Base-by-base conservation (phyloP, 1,139 yeast genomes). In the Entelexis sorbosivorans region DNA sequence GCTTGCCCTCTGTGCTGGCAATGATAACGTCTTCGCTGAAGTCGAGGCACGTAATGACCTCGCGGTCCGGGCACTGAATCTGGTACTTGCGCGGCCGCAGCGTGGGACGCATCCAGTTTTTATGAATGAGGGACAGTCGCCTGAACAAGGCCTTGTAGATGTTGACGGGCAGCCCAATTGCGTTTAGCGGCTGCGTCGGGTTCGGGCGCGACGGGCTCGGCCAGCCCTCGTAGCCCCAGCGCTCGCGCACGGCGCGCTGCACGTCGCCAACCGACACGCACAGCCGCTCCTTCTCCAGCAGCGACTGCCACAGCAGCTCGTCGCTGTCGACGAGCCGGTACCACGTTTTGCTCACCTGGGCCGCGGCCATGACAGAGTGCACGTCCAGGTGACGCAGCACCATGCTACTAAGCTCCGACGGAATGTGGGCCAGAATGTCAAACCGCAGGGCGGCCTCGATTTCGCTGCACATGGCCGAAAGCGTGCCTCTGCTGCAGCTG, bases 11-110 rank as follows among this genome's bases (percentile, higher is more conserved):
- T 1, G 94, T 89, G 33, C 96, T 96, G 3, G 96, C 88, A 53
- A 91, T 83, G 50, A 91, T 85, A 62, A 82, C 82, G 55, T 88
- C 93, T 48, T 84, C 89, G 64, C 89, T 97, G 65, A 88, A 88
- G 64, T 89, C 96, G 55, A 91, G 72, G 63, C 97, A 93, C 0
- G 99, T 91, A 2, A 93, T 94, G 11, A 89, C 95, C 60, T 82
- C 82, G 31, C 79, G 73, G 43, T 88, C 87, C 60, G 81, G 85
- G 16, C 93, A 93, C 13, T 77, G 75, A 17, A 86, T 76, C 38
- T 87, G 78, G 24, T 82, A 76, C 55, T 84, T 75, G 52, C 74
- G 74, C 1, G 97, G 96, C 48, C 70, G 73, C 61, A 77, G 84
- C 28, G 68, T 69, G 1, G 93, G 85, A 60, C 82, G 77, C 78